Evolutionary conservation across 306 rosid species (phyloP).

Genomic region (Potentilla sterilis): DNA sequence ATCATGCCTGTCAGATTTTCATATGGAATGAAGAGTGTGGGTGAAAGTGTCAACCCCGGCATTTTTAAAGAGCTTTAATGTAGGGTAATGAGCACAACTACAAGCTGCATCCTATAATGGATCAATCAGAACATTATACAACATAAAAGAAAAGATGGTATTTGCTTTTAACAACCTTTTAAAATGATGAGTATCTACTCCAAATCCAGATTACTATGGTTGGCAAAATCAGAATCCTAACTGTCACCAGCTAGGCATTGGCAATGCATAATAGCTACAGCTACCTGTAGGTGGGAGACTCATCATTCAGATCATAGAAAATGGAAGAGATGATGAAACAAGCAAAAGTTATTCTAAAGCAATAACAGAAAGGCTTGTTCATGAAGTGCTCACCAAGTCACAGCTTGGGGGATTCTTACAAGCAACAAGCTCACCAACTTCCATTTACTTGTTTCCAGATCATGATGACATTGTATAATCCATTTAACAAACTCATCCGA

Average conservation of each 20-base stretch:
- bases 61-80: neutral
- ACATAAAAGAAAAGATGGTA: neutral
- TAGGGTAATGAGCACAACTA: neutral
- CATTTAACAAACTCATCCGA: neutral
- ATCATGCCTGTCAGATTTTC: neutral
- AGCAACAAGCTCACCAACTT: neutral
- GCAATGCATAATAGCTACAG: neutral
- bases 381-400: conserved; percentile 2
- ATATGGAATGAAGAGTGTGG: neutral
- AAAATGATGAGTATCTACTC: neutral
- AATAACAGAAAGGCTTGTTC: neutral
- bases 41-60: neutral
- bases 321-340: conserved; percentile 6
- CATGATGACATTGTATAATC: neutral
- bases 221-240: conserved; percentile 1
- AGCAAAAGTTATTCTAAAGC: neutral
- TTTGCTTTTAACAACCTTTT: neutral
- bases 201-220: neutral
- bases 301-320: neutral
- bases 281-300: neutral
- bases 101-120: conserved; percentile 3
- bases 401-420: neutral
- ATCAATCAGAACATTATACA: conserved; percentile 8
- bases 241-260: conserved; percentile 17
- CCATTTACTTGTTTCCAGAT: neutral